Conservation (phyloP, 1,284 basidiomycete genomes). For the Ceratobasidium sp. region DNA sequence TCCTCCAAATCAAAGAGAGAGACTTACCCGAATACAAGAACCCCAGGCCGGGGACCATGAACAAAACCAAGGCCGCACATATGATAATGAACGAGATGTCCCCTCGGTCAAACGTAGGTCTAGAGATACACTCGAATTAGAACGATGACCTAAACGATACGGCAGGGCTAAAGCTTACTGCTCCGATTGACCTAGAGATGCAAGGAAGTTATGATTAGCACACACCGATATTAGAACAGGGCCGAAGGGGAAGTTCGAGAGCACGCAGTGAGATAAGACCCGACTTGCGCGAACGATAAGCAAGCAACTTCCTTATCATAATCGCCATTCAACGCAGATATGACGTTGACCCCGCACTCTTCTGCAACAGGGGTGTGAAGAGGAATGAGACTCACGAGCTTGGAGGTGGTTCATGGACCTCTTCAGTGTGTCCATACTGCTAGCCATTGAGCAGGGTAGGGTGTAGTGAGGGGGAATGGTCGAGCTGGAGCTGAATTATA, state of each 20-base stretch:
- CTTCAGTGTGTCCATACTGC: constrained; percentile 40
- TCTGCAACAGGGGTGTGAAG: constrained; percentile 16
- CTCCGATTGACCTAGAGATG: constrained; percentile 25
- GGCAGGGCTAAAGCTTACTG: constrained; percentile 16
- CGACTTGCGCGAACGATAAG: not conserved
- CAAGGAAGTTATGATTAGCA: constrained; percentile 18
- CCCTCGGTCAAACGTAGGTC: constrained; percentile 63
- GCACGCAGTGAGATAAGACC: constrained; percentile 13
- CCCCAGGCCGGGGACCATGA: constrained; percentile 84
- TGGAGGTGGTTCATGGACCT: constrained; percentile 28
- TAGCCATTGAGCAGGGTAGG: constrained; percentile 31
- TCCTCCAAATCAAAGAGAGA: constrained; percentile 70
- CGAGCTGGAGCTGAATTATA: constrained; percentile 18
- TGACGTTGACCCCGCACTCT: constrained; percentile 5
- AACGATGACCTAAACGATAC: not conserved
- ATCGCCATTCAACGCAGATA: too few species aligned
- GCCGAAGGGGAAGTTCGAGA: not conserved
- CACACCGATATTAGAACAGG: not conserved
- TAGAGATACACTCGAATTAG: not conserved
- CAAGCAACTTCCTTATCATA: too few species aligned
- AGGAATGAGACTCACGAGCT: constrained; percentile 6
- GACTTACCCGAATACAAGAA: constrained; percentile 87
- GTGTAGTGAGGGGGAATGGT: constrained; percentile 8
- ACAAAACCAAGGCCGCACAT: constrained; percentile 74
- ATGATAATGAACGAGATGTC: constrained; percentile 84